Base-by-base conservation (phyloP, 192 early-diverging fungal species). In the Coemansia sp. region DNA sequence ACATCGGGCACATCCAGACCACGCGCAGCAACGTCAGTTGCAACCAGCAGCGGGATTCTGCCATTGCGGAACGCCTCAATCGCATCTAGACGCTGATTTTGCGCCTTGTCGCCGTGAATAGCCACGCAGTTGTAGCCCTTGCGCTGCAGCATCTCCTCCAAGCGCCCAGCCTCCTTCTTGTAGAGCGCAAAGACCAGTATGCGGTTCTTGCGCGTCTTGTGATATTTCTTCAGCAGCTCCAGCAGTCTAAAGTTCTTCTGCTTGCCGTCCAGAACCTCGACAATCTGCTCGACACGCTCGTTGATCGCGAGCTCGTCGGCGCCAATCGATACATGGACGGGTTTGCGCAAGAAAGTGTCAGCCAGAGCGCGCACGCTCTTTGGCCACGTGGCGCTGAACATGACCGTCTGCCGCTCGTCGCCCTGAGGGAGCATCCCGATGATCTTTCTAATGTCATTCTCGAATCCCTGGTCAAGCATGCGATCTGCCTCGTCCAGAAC, bases 381-480 rank as follows among this genome's bases (percentile, higher is more conserved):
- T 18, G 96, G 95, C 95, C 95, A 97, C 4, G 96, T 98, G 5
- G 96, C 96, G 24, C 86, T 87, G 76, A 96, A 97, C 94, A 97
- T 96, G 56, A 93, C 88, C 3, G 93, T 96, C 66, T 97, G 95
- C 19, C 93, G 89, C 45, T 84, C 75, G 21, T 80, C 77, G 48
- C 84, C 83, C 43, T 90, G 84, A 75, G 83, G 78, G 30, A 69
- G 82, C 63, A 93, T 88, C 21, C 73, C 73, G 42, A 96, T 84
- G 58, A 98, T 97, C 24, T 86, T 86, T 45, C 87, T 85, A 56
- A 98, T 93, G 45, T 88, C 91, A 52, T 90, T 86, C 63, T 97
- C 92, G 77, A 97, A 97, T 31, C 93, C 95, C 58, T 87, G 85
- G 60, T 99, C 95, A 58, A 98, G 79, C 97, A 97, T 98, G 57